Evolutionary conservation across 306 rosid genomes (phyloP), one percentile per base, ranked within the genome.

Genomic region (Cicer cuneatum): DNA sequence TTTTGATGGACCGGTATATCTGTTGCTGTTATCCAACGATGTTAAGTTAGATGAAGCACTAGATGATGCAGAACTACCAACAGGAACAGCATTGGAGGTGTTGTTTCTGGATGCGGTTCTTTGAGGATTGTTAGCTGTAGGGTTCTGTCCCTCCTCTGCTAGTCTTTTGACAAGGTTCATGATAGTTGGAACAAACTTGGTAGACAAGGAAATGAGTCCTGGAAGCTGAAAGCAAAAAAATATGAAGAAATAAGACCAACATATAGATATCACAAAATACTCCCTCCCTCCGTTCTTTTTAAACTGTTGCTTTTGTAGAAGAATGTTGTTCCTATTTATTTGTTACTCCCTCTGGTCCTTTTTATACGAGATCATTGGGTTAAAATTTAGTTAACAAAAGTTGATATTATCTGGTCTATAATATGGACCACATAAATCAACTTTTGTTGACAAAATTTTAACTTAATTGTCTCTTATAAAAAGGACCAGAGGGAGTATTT

Each of bases 171-270:
- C 66, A 12, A 95, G 77, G 82, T 86, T 85, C 89, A 95, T 84
- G 73, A 92, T 74, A 14, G 99, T 92, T 68, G 99, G 99, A 49
- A 95, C 43, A 53, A 95, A 80, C 84, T 89, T 92, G 79, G 79
- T 58, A 9, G 93, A 89, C 88, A 95, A 80, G 29, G 98, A 89
- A 66, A 95, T 70, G 75, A 95, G 74, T 65, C 98, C 99, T 0
- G 99, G 92, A 66, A 95, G 89, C 99, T 95, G 98, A 75, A 83
- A 77, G 39, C 24, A n/a, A 45, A 47, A 54, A 53, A 1, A 52
- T 3, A 9, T 53, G 29, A 29, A 64, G 38, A 58, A 45, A 37
- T 76, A 72, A 76, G 78, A 41, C 51, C 39, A 19, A 15, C 42
- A 10, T 39, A 33, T 12, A 29, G 24, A 24, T 42, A n/a, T 45